Conservation (phyloP, 2,329 filamentous ascomycete species). For the Trichophaea hybrida region DNA sequence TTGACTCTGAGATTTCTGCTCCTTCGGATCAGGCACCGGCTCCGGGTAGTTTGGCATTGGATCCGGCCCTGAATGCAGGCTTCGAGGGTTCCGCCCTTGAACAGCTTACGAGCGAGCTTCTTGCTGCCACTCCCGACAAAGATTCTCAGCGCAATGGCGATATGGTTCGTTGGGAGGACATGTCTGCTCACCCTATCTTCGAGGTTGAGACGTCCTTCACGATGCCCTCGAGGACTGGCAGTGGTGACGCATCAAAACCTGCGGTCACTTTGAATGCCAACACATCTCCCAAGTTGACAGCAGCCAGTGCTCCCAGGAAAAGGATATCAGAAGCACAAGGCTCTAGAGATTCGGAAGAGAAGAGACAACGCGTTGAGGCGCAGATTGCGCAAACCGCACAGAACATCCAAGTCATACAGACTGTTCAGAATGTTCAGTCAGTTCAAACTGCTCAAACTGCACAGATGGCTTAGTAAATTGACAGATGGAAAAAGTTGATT, state of each 20-base stretch:
- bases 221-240: not conserved
- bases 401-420: too few relatives aligned
- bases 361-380: not conserved
- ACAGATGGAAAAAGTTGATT: too few relatives aligned
- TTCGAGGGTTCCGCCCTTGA: slow-evolving; percentile 17
- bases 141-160: slow-evolving; percentile 10
- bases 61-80: slow-evolving; percentile 18
- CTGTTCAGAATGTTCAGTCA: too few relatives aligned
- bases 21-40: slow-evolving; percentile 7
- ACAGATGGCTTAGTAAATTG: too few relatives aligned
- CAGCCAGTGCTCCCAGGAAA: not conserved
- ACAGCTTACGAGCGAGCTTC: slow-evolving; percentile 20
- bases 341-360: not conserved
- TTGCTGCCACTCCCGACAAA: slow-evolving; percentile 14
- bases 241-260: not conserved
- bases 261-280: not conserved
- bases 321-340: not conserved
- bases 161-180: slow-evolving; percentile 22
- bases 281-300: not conserved
- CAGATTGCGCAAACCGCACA: too few relatives aligned
- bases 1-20: not conserved
- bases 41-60: slow-evolving; percentile 18
- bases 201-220: slow-evolving; percentile 17
- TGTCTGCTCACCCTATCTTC: slow-evolving; percentile 21
- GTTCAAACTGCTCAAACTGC: too few relatives aligned